phyloP scores from a whole-genome alignment of 2,329 filamentous ascomycete genomes.

The Phialophora chinensis region DNA sequence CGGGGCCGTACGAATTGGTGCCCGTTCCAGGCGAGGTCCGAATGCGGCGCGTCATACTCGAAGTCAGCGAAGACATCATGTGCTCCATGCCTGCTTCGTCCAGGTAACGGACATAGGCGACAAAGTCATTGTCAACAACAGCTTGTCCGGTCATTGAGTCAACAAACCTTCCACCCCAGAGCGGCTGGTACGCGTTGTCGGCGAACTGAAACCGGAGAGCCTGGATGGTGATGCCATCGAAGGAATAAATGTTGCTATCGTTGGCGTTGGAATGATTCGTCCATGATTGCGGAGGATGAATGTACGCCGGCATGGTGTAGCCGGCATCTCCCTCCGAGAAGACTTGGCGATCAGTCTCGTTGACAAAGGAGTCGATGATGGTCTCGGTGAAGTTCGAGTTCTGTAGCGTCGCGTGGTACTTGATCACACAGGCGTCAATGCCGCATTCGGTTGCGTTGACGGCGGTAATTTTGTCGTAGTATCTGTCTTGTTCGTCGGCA shows the following conservation, averaged over 20 bases:
- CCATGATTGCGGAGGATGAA: constrained; percentile 5
- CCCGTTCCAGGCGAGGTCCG: not conserved
- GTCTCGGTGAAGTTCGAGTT: constrained; percentile 7
- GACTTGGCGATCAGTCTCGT: constrained; percentile 5
- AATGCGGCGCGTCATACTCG: constrained; percentile 2
- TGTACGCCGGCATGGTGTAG: constrained; percentile 1
- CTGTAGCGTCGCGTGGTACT: not conserved
- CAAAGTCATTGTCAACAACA: not conserved
- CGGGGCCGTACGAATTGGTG: constrained; percentile 2
- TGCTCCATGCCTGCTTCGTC: constrained; percentile 7
- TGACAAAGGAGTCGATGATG: constrained; percentile 1
- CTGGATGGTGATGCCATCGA: constrained; percentile 6
- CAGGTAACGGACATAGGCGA: constrained; percentile 4
- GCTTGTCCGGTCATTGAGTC: not conserved
- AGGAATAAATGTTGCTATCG: constrained; percentile 10
- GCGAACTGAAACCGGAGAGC: not conserved
- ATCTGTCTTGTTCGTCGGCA: not conserved
- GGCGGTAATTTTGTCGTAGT: not conserved
- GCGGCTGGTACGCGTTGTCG: not conserved
- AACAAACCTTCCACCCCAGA: constrained; percentile 8
- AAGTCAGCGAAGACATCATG: constrained; percentile 8
- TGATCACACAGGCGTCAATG: constrained; percentile 4
- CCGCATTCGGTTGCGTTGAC: constrained; percentile 16
- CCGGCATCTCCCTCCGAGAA: not conserved
- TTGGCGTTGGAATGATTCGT: constrained; percentile 7